Conservation (phyloP, 257 asterid species). For the Nyctanthes arbortristis region DNA sequence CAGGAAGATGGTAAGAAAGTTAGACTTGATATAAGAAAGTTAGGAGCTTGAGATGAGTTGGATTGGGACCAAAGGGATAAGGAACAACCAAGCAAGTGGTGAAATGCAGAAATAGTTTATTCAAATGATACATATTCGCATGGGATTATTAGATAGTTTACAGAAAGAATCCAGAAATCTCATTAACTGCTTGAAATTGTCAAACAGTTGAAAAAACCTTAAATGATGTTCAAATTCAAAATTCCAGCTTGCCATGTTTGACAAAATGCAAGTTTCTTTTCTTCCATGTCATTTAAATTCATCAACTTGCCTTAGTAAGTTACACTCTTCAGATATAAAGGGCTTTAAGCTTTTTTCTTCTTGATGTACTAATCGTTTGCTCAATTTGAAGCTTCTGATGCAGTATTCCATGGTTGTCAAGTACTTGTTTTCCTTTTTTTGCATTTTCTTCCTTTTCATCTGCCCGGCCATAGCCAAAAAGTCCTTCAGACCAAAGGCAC, state of each 20-base stretch:
- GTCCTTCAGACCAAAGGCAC: constrained; percentile 32
- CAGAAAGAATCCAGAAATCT: not conserved
- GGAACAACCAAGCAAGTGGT: not conserved
- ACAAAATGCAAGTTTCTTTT: not conserved
- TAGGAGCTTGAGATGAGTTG: not conserved
- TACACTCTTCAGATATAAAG: no score
- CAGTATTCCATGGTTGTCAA: not conserved
- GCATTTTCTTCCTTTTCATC: not conserved
- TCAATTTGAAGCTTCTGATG: not conserved
- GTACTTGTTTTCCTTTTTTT: constrained; percentile 10
- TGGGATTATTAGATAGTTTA: not conserved
- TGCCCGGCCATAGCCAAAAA: constrained; percentile 20
- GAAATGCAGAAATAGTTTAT: not conserved
- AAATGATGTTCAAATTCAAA: not conserved
- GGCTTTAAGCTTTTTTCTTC: not conserved
- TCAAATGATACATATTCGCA: not conserved
- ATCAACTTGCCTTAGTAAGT: not conserved
- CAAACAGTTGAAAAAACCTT: not conserved
- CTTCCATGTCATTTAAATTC: not conserved
- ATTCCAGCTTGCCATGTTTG: not conserved
- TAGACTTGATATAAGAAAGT: not conserved
- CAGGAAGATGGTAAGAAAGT: no score
- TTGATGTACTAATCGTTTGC: not conserved
- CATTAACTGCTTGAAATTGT: not conserved
- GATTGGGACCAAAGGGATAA: not conserved